Base-by-base conservation (phyloP, 495 filamentous ascomycete genomes). In the Usnea hakonensis region DNA sequence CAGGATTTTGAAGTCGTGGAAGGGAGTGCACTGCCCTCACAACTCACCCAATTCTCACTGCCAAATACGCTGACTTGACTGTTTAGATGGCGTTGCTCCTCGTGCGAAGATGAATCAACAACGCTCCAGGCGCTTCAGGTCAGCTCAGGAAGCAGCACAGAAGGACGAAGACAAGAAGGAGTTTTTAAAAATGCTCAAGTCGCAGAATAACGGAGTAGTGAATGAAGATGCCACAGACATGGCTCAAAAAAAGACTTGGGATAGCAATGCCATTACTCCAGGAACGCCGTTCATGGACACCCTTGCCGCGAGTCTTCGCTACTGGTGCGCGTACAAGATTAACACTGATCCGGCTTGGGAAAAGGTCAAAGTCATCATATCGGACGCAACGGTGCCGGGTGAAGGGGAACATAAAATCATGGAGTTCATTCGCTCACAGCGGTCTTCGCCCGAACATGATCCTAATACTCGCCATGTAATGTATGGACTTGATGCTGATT, bases 361-460 rank as follows among this genome's bases (percentile, higher is more conserved):
- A 63, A 91, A 92, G 76, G 66, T 96, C 71, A 97, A 97, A 83
- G 85, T 97, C 69, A 91, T 99, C 70, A 96, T 99, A 68, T 97
- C 94, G 9, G 94, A 99, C 78, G 91, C 94, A 43, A 95, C 91
- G 0, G 94, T 99, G 23, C 94, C 94, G 41, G 94, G 94, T 67
- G 94, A 99, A 75, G 94, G 94, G 71, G 94, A 99, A 73, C 94
- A 99, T 74, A 99, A 99, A 77, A 97, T 99, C 66, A 99, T 99
- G 94, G 85, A 96, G 50, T 99, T 97, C 69, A 83, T 99, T 64
- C 86, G 94, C 67, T 96, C 93, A 30, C 95, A 99, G 75, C 87
- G 94, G 65, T 80, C 86, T 40, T 90, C 88, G 35, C 89, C 92
- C 1, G 86, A 92, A 58, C 92, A 99, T 72, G 87, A 99, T 69